Evolutionary conservation across 768 basidiomycete species (phyloP), one percentile per base, ranked within the genome.

Genomic region (Sistotremastrum niveocremeum): DNA sequence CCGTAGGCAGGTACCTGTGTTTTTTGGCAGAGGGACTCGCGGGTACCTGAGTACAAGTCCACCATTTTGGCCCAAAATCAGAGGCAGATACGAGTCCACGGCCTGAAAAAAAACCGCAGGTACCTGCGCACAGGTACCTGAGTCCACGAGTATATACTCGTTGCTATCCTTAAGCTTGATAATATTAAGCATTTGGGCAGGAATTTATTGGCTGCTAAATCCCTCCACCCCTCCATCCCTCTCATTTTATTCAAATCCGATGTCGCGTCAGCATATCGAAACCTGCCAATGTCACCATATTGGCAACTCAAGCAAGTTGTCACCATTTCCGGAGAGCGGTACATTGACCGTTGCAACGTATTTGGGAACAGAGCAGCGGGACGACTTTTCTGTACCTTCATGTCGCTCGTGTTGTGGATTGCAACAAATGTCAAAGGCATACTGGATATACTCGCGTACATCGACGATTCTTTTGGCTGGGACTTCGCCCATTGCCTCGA

Each of bases 271-370:
- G 57, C 60, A 7, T 64, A 56, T 45, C 56, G 53, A 4, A 41
- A 34, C 3, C 32, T 61, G 8, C 62, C 60, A 7, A 44, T 54
- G 40, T 50, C 55, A 7, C 60, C 58, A 2, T 34, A 48, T 7
- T 62, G 57, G 58, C 62, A 57, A 48, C 47, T 68, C 8, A 54
- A 58, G 39, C 67, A 71, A 49, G 56, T 62, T 20, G 51, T 62
- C 42, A 54, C 51, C n/a, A 54, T 66, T 6, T 56, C 62, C 34
- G 56, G 52, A 29, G 5, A 47, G 7, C 48, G 40, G 2, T 52
- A 60, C 42, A n/a, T 56, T n/a, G 48, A 55, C 39, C 34, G 54
- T 7, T 55, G 54, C 51, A 42, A 40, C 42, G 40, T 39, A 12
- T 56, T 55, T 37, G 54, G 54, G 5, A 48, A 43, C 7, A 33